Evolutionary conservation across 1,139 yeast species (phyloP).

Genomic region (Diutina siamensis): DNA sequence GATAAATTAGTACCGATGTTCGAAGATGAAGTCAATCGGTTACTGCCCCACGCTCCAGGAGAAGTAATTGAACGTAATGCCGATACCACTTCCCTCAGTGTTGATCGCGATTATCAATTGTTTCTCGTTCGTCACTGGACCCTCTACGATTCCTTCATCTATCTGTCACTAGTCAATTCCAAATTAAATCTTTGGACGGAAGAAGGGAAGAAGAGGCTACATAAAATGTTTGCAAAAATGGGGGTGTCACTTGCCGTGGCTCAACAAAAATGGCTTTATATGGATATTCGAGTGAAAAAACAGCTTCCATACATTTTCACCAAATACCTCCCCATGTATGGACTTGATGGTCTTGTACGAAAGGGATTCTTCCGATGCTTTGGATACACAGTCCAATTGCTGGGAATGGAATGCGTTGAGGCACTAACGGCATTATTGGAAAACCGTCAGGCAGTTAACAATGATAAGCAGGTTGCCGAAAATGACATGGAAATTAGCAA

Average conservation of each 20-base stretch:
- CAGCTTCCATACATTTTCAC: slow-evolving; percentile 59
- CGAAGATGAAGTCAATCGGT: slow-evolving; percentile 73
- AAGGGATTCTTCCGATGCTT: slow-evolving; percentile 80
- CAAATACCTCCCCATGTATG: slow-evolving; percentile 63
- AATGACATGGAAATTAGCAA: slow-evolving; percentile 21
- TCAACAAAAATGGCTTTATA: slow-evolving; percentile 85
- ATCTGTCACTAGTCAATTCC: slow-evolving; percentile 83
- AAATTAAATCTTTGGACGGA: slow-evolving; percentile 84
- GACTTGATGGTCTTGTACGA: slow-evolving; percentile 70
- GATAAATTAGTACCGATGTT: slow-evolving; percentile 60
- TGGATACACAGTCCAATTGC: slow-evolving; percentile 78
- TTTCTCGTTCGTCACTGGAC: slow-evolving; percentile 91
- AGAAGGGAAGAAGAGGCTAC: slow-evolving; percentile 77
- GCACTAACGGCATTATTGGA: slow-evolving; percentile 78
- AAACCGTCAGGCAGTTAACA: no score
- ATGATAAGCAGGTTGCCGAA: slow-evolving; percentile 21
- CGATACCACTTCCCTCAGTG: slow-evolving; percentile 50
- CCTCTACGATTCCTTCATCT: slow-evolving; percentile 78
- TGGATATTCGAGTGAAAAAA: slow-evolving; percentile 71
- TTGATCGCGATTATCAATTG: slow-evolving; percentile 78
- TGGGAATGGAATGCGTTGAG: slow-evolving; percentile 92
- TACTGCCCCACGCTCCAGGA: slow-evolving; percentile 24
- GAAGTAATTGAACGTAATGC: slow-evolving; percentile 31
- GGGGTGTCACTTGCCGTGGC: slow-evolving; percentile 86
- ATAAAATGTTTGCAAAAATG: slow-evolving; percentile 91